Base-by-base conservation (phyloP, 23 red algal species). In the Agarophyton chilense region DNA sequence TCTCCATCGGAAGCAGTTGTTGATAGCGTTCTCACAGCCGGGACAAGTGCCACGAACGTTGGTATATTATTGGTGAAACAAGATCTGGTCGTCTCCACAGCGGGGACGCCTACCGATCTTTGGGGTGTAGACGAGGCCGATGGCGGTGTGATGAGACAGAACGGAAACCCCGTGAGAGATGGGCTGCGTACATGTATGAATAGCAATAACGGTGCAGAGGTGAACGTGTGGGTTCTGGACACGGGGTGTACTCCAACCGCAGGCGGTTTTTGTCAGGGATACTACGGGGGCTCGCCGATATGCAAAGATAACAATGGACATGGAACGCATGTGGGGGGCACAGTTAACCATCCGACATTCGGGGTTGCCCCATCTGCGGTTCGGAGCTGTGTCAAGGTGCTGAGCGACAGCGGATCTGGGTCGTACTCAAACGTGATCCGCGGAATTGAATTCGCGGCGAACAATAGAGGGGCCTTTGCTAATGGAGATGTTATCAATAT, bases 241-340 rank as follows among this genome's bases (percentile, higher is more conserved):
- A 57, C 77, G 36, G 53, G 77, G 0, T 81, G 77, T 24, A 62
- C 45, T 2, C 77, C 77, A 38, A 7, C 51, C 1, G 57, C 33
- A 12, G 45, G 40, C 8, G 53, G 77, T 1, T 25, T 57, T 14
- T 81, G 77, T 25, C 10, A 57, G 39, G 77, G 77, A 40, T 81
- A 81, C 31, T 81, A 81, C 19, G 77, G 77, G 13, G 51, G 47
- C 19, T 13, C 41, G 19, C 36, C 28, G 2, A 13, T 81, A 13
- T 81, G 77, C 77, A 12, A 33, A 29, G 77, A 81, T 13, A 58
- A 57, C 24, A 55, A 81, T 51, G 90, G 90, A 12, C 90, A 94
- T 74, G 90, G 90, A 22, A 79, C 56, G 1, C 79, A 94, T 45
- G 90, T 94, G 7, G 90, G 63, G 10, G 78, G 60, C 13, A 79